Evolutionary conservation across 1,284 basidiomycete species (phyloP).

Genomic region (Naganishia albida): DNA sequence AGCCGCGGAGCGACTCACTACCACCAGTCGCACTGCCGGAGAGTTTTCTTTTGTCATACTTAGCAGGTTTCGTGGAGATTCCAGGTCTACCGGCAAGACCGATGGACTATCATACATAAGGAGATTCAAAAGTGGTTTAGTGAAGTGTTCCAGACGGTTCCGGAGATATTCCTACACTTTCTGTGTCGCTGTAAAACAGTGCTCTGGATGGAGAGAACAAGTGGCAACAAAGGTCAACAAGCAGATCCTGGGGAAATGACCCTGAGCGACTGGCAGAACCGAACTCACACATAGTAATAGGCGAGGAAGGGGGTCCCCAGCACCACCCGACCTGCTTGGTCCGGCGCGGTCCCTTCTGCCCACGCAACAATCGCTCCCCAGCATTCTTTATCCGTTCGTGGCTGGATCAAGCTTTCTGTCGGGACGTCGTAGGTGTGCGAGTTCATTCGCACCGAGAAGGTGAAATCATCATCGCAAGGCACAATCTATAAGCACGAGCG

Average conservation of each 20-base stretch:
- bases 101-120: conserved; percentile 36
- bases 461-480: conserved; percentile 45
- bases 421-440: conserved; percentile 42
- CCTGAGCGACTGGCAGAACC: too few relatives aligned
- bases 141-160: neutral
- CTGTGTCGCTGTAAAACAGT: conserved; percentile 41
- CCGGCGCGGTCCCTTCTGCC: conserved; percentile 44
- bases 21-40: conserved; percentile 20
- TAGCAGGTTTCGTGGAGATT: conserved; percentile 39
- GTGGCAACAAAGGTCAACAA: neutral
- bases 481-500: conserved; percentile 46
- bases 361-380: conserved; percentile 48
- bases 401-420: conserved; percentile 40
- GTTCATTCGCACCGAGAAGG: conserved; percentile 41
- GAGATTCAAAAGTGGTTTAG: neutral
- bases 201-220: conserved; percentile 40
- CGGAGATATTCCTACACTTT: conserved; percentile 12
- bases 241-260: neutral
- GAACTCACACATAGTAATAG: conserved; percentile 48
- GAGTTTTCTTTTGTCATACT: neutral
- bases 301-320: conserved; percentile 50
- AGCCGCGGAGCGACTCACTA: conserved; percentile 2
- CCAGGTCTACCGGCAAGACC: conserved; percentile 49
- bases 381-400: conserved; percentile 42
- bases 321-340: conserved; percentile 43